These are phyloP conservation scores for Yamadazyma kitorensis DNA, from an alignment of 805 yeast species.

Conservation along the genomic window DNA sequence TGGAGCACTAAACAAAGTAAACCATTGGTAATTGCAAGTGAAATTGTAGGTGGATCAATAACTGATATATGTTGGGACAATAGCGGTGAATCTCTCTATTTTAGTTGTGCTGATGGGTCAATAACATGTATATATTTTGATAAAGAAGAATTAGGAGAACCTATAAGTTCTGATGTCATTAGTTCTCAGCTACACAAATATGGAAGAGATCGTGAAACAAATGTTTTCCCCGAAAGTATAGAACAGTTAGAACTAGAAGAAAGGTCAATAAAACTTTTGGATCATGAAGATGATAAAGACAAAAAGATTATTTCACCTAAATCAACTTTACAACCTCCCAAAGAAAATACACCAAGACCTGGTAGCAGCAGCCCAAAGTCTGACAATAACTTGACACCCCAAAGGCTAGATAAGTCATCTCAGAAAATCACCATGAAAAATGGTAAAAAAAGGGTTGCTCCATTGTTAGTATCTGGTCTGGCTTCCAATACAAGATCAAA, in stretches of 20 bases:
- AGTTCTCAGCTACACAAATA: slow-evolving; percentile 72
- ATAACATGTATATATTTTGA: slow-evolving; percentile 68
- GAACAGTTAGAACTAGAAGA: slow-evolving; percentile 76
- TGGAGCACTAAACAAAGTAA: slow-evolving; percentile 80
- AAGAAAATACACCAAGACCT: slow-evolving; percentile 2
- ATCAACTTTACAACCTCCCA: background rate
- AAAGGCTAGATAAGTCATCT: slow-evolving; percentile 1
- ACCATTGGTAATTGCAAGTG: slow-evolving; percentile 79
- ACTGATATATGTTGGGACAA: slow-evolving; percentile 92
- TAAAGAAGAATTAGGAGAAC: slow-evolving; percentile 57
- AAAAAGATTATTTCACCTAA: background rate
- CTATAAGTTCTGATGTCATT: slow-evolving; percentile 61
- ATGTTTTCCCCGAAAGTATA: slow-evolving; percentile 83
- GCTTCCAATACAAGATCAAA: slow-evolving; percentile 4
- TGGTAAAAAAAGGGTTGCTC: slow-evolving; percentile 75
- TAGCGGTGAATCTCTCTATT: slow-evolving; percentile 68
- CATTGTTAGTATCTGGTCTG: slow-evolving; percentile 55
- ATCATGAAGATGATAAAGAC: background rate
- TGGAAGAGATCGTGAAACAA: slow-evolving; percentile 83
- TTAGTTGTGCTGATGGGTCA: slow-evolving; percentile 83
- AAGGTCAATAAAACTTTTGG: slow-evolving; percentile 35
- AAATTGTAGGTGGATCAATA: slow-evolving; percentile 71
- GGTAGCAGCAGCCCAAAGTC: slow-evolving; percentile 1
- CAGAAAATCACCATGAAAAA: slow-evolving; percentile 63
- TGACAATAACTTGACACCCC: slow-evolving; percentile 1